A percentile compares a stretch with the other conserved stretches of the same genome.
These are phyloP conservation scores for Achaetomium macrosporum DNA, from an alignment of 2,329 filamentous ascomycete genomes.

Conservation along the genomic window DNA sequence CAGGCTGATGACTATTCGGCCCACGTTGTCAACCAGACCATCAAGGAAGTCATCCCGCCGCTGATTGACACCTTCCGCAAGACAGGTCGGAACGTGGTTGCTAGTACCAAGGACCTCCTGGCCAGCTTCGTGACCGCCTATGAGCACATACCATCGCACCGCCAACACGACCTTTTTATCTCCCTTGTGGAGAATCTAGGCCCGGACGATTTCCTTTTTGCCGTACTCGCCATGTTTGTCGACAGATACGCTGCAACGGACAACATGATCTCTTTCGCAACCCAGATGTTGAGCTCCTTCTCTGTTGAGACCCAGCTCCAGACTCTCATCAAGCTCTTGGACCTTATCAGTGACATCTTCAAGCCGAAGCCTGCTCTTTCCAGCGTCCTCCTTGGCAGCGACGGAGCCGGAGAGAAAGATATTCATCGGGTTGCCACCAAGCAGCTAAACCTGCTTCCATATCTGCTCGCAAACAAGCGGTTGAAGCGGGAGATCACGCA, in stretches of 20 bases:
- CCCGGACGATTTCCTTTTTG: conserved; percentile 79
- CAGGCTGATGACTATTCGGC: conserved; percentile 97
- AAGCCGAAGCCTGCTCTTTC: conserved; percentile 70
- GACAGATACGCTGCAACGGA: conserved; percentile 79
- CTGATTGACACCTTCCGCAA: conserved; percentile 79
- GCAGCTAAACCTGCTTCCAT: conserved; percentile 52
- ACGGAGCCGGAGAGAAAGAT: conserved; percentile 43
- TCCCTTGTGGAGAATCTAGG: conserved; percentile 82
- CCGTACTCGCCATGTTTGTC: conserved; percentile 81
- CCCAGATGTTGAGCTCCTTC: conserved; percentile 68
- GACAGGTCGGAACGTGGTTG: conserved; percentile 70
- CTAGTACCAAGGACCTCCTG: conserved; percentile 82
- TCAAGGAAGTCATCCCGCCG: conserved; percentile 88
- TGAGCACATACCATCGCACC: conserved; percentile 87
- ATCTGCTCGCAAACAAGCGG: conserved; percentile 52
- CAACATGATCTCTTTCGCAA: conserved; percentile 67
- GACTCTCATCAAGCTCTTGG: conserved; percentile 70
- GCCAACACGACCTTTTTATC: conserved; percentile 74
- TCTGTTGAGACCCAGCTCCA: conserved; percentile 69
- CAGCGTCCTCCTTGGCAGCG: conserved; percentile 59
- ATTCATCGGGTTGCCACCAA: conserved; percentile 46
- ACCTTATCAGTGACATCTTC: conserved; percentile 69
- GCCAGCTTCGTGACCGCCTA: conserved; percentile 94
- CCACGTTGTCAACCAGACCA: conserved; percentile 91
- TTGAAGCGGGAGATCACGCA: conserved; percentile 51